Conservation (phyloP, 345 rosid species). For the Leavenworthia alabamica region DNA sequence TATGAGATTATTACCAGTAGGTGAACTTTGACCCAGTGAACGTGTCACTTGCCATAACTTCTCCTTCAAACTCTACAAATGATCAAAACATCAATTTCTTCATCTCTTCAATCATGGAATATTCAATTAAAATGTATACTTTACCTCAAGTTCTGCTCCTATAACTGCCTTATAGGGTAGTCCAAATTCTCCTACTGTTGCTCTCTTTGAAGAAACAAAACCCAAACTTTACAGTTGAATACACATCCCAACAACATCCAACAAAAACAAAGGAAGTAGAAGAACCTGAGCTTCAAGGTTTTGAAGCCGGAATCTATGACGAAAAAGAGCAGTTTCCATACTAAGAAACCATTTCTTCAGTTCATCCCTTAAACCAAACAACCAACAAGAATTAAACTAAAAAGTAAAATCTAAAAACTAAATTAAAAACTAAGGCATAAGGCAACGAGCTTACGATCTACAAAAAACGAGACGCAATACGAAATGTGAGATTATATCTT, state of each 20-base stretch:
- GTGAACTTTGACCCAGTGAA: slow-evolving; percentile 31
- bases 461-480: slow-evolving; percentile 85
- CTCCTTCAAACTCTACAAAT: slow-evolving; percentile 47
- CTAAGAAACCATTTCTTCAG: slow-evolving; percentile 88
- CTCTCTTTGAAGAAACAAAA: slow-evolving; percentile 41
- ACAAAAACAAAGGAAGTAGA: neutral
- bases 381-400: neutral
- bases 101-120: neutral
- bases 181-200: slow-evolving; percentile 54
- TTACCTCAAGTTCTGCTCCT: slow-evolving; percentile 68
- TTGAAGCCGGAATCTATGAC: slow-evolving; percentile 44
- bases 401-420: neutral
- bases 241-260: neutral
- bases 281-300: slow-evolving; percentile 55
- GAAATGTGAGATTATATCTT: slow-evolving; percentile 79
- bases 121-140: neutral
- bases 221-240: neutral
- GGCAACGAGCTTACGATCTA: slow-evolving; percentile 54
- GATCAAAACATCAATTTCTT: neutral
- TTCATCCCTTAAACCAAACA: slow-evolving; percentile 57
- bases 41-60: slow-evolving; percentile 52
- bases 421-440: neutral
- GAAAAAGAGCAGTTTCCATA: slow-evolving; percentile 77
- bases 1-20: slow-evolving; percentile 40
- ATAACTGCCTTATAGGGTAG: slow-evolving; percentile 63